These are phyloP conservation scores for Plasmodium sp. DNA, from an alignment of 169 alveolate species.

Conservation along the genomic window DNA sequence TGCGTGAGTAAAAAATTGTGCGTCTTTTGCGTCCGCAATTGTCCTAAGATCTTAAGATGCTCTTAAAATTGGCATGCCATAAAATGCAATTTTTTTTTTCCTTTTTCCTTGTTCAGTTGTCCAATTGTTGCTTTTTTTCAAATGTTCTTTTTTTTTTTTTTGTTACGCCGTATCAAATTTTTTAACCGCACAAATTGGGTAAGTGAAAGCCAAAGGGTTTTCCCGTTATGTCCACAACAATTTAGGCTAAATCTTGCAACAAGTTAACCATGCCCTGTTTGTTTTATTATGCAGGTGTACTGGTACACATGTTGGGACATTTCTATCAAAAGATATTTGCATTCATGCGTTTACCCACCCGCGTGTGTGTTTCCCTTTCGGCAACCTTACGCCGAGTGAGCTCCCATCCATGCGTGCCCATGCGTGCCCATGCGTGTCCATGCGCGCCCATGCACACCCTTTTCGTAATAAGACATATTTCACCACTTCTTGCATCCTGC, in stretches of 20 bases:
- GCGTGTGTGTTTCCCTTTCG: background rate
- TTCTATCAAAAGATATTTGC: background rate
- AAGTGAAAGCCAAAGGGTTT: background rate
- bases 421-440: background rate
- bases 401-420: background rate
- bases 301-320: background rate
- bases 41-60: background rate
- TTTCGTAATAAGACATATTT: background rate
- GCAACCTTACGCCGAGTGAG: background rate
- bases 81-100: background rate
- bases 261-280: background rate
- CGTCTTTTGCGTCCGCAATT: background rate
- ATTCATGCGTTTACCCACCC: background rate
- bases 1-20: background rate
- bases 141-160: background rate
- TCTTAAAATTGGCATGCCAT: background rate
- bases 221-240: background rate
- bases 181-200: background rate
- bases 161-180: background rate
- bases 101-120: background rate
- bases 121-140: background rate
- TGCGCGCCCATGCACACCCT: background rate
- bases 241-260: background rate
- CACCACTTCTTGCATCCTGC: background rate
- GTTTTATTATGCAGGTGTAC: background rate